Evolutionary conservation across 2,329 filamentous ascomycete genomes (phyloP).

Genomic region (Ophiostoma tasmaniense): DNA sequence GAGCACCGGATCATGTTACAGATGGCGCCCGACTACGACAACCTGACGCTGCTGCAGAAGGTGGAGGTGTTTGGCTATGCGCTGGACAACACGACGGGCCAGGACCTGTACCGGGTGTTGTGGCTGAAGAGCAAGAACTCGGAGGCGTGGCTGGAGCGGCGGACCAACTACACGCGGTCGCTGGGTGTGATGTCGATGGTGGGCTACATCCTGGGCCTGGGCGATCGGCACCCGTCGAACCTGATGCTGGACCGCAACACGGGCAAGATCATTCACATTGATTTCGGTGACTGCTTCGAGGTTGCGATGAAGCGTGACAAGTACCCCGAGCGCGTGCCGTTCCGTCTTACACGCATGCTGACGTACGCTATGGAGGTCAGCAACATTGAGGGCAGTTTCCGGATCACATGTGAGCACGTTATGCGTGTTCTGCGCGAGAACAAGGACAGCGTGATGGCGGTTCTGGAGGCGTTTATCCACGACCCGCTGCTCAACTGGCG

Average conservation of each 20-base stretch:
- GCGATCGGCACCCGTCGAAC: slow-evolving; percentile 95
- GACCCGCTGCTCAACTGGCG: slow-evolving; percentile 98
- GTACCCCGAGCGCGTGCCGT: slow-evolving; percentile 93
- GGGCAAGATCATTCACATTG: slow-evolving; percentile 95
- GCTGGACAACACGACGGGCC: slow-evolving; percentile 96
- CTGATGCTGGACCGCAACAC: slow-evolving; percentile 94
- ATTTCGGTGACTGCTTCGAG: slow-evolving; percentile 99
- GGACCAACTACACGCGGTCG: slow-evolving; percentile 97
- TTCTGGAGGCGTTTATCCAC: slow-evolving; percentile 97
- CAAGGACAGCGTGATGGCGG: slow-evolving; percentile 97
- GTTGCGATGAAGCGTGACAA: slow-evolving; percentile 99
- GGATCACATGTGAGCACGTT: slow-evolving; percentile 95
- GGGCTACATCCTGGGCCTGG: slow-evolving; percentile 95
- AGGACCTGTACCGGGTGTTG: slow-evolving; percentile 93
- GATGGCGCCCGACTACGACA: slow-evolving; percentile 98
- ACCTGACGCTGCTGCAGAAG: slow-evolving; percentile 98
- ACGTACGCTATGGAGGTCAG: slow-evolving; percentile 99
- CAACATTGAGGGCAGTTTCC: slow-evolving; percentile 98
- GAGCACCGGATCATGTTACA: slow-evolving; percentile 99
- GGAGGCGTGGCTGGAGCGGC: slow-evolving; percentile 91
- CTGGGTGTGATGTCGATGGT: slow-evolving; percentile 99
- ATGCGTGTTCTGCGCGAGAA: slow-evolving; percentile 96
- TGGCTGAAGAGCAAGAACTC: slow-evolving; percentile 99
- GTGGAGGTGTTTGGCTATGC: slow-evolving; percentile 99
- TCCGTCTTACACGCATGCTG: slow-evolving; percentile 96